These are phyloP conservation scores for Phenoliferia sp. DNA, from an alignment of 1,284 basidiomycete genomes.

Conservation along the genomic window DNA sequence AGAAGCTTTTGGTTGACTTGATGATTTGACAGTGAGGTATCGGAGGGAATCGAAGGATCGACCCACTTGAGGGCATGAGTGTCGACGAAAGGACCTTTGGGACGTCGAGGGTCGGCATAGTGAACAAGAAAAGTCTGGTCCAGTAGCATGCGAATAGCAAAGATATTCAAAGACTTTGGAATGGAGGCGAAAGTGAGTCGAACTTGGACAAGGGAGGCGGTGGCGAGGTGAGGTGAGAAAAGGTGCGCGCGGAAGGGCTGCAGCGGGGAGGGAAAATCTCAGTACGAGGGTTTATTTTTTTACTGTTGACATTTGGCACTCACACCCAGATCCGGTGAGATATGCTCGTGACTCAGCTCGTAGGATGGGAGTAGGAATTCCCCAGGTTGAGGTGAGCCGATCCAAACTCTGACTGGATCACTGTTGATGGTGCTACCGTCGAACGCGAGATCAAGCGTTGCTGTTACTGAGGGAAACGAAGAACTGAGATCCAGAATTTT, in stretches of 20 bases:
- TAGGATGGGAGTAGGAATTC: background rate
- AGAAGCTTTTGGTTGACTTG: background rate
- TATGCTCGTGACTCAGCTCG: background rate
- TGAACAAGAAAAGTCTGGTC: background rate
- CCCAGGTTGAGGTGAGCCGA: background rate
- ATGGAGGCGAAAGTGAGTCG: background rate
- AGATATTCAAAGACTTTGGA: background rate
- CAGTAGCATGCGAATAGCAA: background rate
- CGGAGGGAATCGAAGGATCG: background rate
- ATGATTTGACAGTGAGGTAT: background rate
- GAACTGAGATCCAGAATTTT: background rate
- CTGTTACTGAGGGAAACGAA: too few species aligned
- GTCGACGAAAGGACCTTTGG: background rate
- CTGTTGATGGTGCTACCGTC: background rate
- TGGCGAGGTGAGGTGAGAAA: background rate
- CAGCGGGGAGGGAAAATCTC: background rate
- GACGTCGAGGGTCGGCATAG: background rate
- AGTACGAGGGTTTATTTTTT: background rate
- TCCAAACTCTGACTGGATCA: background rate
- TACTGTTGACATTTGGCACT: too few species aligned
- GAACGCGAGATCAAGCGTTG: background rate
- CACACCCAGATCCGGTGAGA: background rate
- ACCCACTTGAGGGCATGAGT: background rate
- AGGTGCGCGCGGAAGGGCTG: background rate
- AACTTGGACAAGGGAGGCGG: background rate